Percentiles rank a stretch among this genome's conserved stretches.
These are phyloP conservation scores for Exidia glandulosa DNA, from an alignment of 768 basidiomycete species.

Conservation along the genomic window DNA sequence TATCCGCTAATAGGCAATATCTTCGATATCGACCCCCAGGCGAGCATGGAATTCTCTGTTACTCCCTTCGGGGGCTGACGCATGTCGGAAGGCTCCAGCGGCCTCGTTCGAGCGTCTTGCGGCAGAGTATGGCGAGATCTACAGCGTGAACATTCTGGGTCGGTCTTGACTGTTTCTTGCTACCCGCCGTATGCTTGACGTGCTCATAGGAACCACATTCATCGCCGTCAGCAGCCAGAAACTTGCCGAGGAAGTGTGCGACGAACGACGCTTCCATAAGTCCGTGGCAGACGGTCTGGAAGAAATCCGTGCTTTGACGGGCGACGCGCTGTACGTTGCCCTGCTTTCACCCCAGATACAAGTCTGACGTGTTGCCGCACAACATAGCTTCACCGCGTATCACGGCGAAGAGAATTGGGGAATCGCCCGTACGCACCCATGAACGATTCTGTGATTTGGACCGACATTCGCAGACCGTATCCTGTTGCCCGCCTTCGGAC, in stretches of 20 bases:
- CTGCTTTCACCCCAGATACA: not conserved
- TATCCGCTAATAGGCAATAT: not conserved
- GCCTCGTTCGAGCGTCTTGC: not conserved
- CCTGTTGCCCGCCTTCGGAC: constrained; percentile 33
- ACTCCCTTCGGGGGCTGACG: no score
- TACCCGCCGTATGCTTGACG: not conserved
- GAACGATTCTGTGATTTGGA: not conserved
- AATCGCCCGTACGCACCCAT: constrained; percentile 26
- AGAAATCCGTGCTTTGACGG: constrained; percentile 26
- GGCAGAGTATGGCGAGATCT: not conserved
- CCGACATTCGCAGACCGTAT: constrained; percentile 17
- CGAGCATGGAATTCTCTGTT: no score
- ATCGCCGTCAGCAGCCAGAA: constrained; percentile 25
- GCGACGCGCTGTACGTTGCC: constrained; percentile 24
- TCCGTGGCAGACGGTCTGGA: constrained; percentile 21
- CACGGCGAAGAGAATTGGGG: constrained; percentile 36
- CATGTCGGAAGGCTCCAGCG: not conserved
- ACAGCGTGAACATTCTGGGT: not conserved
- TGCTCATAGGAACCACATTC: not conserved
- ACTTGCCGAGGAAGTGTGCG: constrained; percentile 31
- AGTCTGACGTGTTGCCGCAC: not conserved
- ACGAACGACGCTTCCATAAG: constrained; percentile 34
- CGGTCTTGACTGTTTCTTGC: not conserved
- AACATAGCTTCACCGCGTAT: constrained; percentile 12
- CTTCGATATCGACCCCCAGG: not conserved